Evolutionary conservation across 345 rosid genomes (phyloP).

Genomic region (Eucalyptus sideroxylon): DNA sequence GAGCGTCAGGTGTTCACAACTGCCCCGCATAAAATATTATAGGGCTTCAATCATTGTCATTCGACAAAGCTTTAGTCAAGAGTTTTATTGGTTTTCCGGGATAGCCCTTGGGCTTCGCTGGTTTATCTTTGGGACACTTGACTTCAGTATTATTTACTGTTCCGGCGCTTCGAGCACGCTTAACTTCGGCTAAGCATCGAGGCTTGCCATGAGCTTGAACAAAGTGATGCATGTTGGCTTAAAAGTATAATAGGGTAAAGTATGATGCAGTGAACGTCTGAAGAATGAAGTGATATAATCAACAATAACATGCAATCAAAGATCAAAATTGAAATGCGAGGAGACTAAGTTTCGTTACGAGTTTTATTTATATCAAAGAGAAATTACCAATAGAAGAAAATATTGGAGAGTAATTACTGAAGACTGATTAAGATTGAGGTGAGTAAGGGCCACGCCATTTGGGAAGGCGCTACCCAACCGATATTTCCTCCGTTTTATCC

Average conservation of each 20-base stretch:
- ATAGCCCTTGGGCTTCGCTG: neutral
- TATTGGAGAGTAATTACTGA: neutral
- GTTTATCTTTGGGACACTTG: neutral
- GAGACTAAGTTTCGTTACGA: neutral
- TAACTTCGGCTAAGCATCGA: neutral
- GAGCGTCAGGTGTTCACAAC: neutral
- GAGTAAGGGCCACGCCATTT: neutral
- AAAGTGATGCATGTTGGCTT: neutral
- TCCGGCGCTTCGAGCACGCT: neutral
- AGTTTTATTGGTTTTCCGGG: neutral
- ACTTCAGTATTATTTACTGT: neutral
- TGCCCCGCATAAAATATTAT: neutral
- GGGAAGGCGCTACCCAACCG: neutral
- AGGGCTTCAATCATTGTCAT: neutral
- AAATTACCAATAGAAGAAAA: neutral
- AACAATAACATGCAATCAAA: neutral
- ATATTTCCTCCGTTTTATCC: neutral
- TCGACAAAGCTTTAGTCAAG: neutral
- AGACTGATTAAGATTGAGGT: neutral
- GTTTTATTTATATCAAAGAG: neutral
- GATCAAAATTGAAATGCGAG: neutral
- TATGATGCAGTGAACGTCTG: neutral
- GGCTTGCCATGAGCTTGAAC: neutral
- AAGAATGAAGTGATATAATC: neutral
- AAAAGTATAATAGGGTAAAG: neutral